Percentiles rank a stretch among this genome's conserved stretches.
Conservation (phyloP, 192 early-diverging fungal genomes). For the Cetraspora pellucida region DNA sequence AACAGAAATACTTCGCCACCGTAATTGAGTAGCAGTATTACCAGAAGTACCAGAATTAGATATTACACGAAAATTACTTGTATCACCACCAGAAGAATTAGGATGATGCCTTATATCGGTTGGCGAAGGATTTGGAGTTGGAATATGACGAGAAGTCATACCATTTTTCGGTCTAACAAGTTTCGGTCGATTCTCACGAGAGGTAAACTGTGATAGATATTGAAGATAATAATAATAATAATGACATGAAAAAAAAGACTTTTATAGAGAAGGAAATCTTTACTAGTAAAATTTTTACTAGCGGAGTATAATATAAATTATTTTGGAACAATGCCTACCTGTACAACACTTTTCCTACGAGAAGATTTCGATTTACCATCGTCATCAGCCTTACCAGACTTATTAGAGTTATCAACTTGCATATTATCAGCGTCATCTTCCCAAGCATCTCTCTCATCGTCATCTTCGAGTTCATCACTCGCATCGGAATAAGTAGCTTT, state of each 20-base stretch:
- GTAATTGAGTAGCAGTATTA: not conserved
- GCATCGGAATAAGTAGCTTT: not conserved
- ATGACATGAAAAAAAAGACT: too few species aligned
- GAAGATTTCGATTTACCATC: too few species aligned
- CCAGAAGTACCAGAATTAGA: not conserved
- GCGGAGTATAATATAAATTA: too few species aligned
- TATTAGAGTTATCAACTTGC: not conserved
- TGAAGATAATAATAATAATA: not conserved
- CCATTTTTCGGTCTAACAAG: conserved; percentile 4
- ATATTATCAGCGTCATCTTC: not conserved
- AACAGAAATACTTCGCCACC: conserved; percentile 29
- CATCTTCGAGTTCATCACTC: not conserved
- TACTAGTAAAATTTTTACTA: too few species aligned
- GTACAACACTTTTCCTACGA: conserved; percentile 13
- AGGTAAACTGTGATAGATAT: not conserved
- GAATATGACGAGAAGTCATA: conserved; percentile 3
- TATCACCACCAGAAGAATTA: not conserved
- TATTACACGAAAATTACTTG: not conserved
- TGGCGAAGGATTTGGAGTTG: conserved; percentile 31
- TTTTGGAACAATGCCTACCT: not conserved
- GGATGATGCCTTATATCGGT: conserved; percentile 14
- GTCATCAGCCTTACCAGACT: too few species aligned
- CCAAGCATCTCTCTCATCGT: conserved; percentile 20
- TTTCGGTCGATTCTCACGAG: conserved; percentile 1
- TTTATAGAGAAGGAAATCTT: too few species aligned